phyloP scores from a whole-genome alignment of 129 eudicot genomes.

The Solidago caesia region DNA sequence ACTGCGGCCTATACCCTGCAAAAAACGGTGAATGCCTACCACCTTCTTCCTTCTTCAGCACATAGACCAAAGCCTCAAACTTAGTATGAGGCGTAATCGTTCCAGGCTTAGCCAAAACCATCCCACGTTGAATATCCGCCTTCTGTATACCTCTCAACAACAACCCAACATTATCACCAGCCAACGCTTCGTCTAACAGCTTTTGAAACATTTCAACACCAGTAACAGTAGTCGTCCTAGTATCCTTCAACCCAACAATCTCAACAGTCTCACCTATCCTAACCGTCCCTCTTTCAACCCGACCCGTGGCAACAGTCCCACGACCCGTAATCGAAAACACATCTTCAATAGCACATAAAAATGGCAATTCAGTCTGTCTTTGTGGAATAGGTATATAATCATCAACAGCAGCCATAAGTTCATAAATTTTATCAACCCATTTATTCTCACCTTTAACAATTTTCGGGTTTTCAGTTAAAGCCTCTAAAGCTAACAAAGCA shows the following conservation, averaged over 20 bases:
- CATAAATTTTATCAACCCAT: slow-evolving; percentile 73
- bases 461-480: slow-evolving; percentile 59
- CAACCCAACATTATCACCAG: slow-evolving; percentile 86
- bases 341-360: slow-evolving; percentile 69
- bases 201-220: slow-evolving; percentile 96
- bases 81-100: slow-evolving; percentile 67
- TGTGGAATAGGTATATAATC: slow-evolving; percentile 66
- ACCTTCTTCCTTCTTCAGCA: slow-evolving; percentile 90
- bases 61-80: slow-evolving; percentile 78
- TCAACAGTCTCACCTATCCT: slow-evolving; percentile 75
- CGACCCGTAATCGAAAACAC: slow-evolving; percentile 83
- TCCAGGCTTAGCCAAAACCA: slow-evolving; percentile 82
- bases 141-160: slow-evolving; percentile 76
- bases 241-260: slow-evolving; percentile 70
- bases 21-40: slow-evolving; percentile 91
- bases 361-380: slow-evolving; percentile 66
- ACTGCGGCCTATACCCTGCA: slow-evolving; percentile 86
- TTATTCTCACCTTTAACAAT: slow-evolving; percentile 60
- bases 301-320: slow-evolving; percentile 93
- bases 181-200: slow-evolving; percentile 75
- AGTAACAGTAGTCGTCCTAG: slow-evolving; percentile 67
- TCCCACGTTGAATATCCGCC: slow-evolving; percentile 74
- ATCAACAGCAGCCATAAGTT: slow-evolving; percentile 72
- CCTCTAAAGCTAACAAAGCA: slow-evolving; percentile 73
- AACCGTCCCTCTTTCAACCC: slow-evolving; percentile 79